Percentiles rank a stretch among this genome's conserved stretches.
phyloP scores from a whole-genome alignment of 441 rosid genomes.

The Manihot esculenta region DNA sequence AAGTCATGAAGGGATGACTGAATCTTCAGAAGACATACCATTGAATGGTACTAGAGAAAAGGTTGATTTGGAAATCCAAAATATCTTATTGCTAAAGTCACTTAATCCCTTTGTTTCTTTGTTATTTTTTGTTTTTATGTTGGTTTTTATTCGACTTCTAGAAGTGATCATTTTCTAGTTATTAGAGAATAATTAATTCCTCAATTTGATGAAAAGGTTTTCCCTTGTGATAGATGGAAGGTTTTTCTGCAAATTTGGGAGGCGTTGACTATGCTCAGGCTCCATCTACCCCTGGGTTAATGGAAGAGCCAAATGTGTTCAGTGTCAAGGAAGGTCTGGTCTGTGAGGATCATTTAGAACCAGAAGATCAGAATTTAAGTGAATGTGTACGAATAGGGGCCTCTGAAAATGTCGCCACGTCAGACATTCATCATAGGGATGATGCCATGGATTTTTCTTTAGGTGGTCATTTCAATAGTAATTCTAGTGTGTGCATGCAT shows the following conservation, averaged over 20 bases:
- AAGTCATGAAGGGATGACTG: conserved; percentile 34
- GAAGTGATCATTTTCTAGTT: conserved; percentile 9
- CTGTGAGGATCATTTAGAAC: conserved; percentile 64
- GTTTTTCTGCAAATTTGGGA: conserved; percentile 45
- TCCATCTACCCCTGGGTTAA: conserved; percentile 84
- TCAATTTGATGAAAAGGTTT: conserved; percentile 20
- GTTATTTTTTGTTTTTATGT: background rate
- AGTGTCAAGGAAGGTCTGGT: conserved; percentile 63
- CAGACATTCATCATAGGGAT: conserved; percentile 31
- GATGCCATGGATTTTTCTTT: conserved; percentile 34
- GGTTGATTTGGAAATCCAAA: conserved; percentile 41
- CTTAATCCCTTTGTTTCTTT: background rate
- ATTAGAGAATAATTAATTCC: conserved; percentile 1
- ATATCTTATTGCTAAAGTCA: conserved; percentile 12
- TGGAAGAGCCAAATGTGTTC: conserved; percentile 65
- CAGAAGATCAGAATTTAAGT: conserved; percentile 48
- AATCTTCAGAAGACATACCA: conserved; percentile 40
- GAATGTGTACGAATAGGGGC: conserved; percentile 35
- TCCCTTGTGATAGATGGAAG: conserved; percentile 50
- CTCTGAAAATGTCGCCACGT: conserved; percentile 37
- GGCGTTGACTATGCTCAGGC: conserved; percentile 73
- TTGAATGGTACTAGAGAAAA: conserved; percentile 52
- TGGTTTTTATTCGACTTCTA: conserved; percentile 3
- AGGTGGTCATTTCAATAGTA: conserved; percentile 31
- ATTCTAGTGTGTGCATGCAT: conserved; percentile 27